phyloP scores from a whole-genome alignment of 139 green algal species.

The Yamagishiella unicocca region DNA sequence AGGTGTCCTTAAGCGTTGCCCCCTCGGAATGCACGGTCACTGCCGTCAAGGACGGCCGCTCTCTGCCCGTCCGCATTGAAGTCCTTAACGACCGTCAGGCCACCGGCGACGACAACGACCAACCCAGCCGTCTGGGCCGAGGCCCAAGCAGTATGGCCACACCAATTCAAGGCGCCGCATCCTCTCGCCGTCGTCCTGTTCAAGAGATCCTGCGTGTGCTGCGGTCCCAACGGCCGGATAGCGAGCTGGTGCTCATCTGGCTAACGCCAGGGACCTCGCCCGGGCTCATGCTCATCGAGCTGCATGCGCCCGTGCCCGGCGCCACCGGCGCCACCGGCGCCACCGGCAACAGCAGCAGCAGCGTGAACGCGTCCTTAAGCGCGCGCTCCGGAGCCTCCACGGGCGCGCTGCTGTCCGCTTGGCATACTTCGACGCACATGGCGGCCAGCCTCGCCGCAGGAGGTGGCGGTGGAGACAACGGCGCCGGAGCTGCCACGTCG shows the following conservation, averaged over 20 bases:
- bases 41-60: not conserved
- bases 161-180: too few relatives aligned
- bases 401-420: not conserved
- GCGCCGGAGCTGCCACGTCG: too few relatives aligned
- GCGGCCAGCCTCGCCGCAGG: too few relatives aligned
- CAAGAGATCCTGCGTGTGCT: not conserved
- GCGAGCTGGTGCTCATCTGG: conserved; percentile 41
- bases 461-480: too few relatives aligned
- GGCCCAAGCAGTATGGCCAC: not conserved
- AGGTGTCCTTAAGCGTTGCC: not conserved
- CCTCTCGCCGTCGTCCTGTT: not conserved
- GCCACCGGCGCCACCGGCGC: not conserved
- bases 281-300: conserved; percentile 24
- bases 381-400: not conserved
- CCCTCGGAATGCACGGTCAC: conserved; percentile 16
- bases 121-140: not conserved
- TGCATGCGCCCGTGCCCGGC: not conserved
- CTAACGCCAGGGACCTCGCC: not conserved
- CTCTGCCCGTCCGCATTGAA: conserved; percentile 18
- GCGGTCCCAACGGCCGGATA: not conserved
- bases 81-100: conserved; percentile 26
- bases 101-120: not conserved
- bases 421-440: not conserved
- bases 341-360: not conserved
- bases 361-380: not conserved